Conservation (phyloP, 495 filamentous ascomycete genomes). For the Penicillium mononematosum region DNA sequence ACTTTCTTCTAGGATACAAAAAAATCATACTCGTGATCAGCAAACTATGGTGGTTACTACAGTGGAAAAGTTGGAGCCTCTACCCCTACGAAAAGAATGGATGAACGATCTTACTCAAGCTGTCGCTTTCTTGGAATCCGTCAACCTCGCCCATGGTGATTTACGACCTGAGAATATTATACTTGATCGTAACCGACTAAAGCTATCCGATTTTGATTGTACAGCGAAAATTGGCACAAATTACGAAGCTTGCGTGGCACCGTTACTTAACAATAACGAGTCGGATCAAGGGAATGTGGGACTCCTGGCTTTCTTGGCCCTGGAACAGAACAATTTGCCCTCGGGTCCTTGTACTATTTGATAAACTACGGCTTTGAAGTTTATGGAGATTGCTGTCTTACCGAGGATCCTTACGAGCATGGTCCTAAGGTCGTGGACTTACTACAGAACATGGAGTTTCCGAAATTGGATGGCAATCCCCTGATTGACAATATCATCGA, state of each 20-base stretch:
- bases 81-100: conserved; percentile 33
- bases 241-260: conserved; percentile 28
- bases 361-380: conserved; percentile 42
- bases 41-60: conserved; percentile 26
- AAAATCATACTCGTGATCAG: conserved; percentile 11
- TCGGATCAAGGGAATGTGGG: conserved; percentile 25
- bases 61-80: conserved; percentile 35
- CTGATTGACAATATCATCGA: conserved; percentile 39
- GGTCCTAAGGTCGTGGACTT: conserved; percentile 33
- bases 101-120: conserved; percentile 40
- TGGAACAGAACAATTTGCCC: conserved; percentile 40
- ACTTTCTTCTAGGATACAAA: conserved; percentile 13
- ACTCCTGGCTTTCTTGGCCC: conserved; percentile 31
- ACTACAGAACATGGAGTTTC: conserved; percentile 39
- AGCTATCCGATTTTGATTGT: conserved; percentile 35
- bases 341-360: conserved; percentile 39
- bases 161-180: conserved; percentile 35
- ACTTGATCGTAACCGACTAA: conserved; percentile 26
- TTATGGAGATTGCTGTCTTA: conserved; percentile 33
- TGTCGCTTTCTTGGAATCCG: conserved; percentile 40
- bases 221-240: conserved; percentile 29
- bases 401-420: conserved; percentile 39
- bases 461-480: conserved; percentile 31
- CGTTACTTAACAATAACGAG: conserved; percentile 30
- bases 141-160: conserved; percentile 37